Percentiles rank a stretch among this genome's conserved stretches.
Conservation (phyloP, 352 stramenopile genomes). For the Globisporangium okanoganense region DNA sequence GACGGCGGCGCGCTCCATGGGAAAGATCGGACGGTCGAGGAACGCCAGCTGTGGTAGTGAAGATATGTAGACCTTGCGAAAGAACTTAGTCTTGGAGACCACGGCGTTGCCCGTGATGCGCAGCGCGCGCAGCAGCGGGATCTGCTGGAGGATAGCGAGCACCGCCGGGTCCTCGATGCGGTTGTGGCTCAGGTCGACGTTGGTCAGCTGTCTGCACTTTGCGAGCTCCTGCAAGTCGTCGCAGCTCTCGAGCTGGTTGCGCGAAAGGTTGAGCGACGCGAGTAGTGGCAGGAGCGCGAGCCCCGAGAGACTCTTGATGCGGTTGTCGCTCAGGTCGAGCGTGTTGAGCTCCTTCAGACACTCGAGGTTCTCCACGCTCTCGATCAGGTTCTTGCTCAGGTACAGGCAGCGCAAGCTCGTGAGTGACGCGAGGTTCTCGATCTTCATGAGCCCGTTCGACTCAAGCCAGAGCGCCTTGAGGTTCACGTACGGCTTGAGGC, state of each 20-base stretch:
- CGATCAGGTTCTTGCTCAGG: constrained; percentile 92
- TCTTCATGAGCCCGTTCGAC: constrained; percentile 89
- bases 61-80: constrained; percentile 92
- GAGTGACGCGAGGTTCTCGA: constrained; percentile 79
- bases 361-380: constrained; percentile 52
- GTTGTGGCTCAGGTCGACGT: constrained; percentile 93
- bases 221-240: constrained; percentile 74
- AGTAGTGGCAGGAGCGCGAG: constrained; percentile 69
- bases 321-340: constrained; percentile 72
- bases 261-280: constrained; percentile 85
- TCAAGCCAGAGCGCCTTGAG: constrained; percentile 96
- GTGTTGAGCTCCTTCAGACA: constrained; percentile 3
- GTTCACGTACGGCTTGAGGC: constrained; percentile 91
- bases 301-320: constrained; percentile 75
- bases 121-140: constrained; percentile 76
- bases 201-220: constrained; percentile 70
- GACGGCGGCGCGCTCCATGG: constrained; percentile 81
- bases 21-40: constrained; percentile 94
- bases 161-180: constrained; percentile 75
- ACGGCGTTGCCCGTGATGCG: constrained; percentile 89
- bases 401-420: constrained; percentile 89
- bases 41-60: constrained; percentile 82
- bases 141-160: constrained; percentile 74
- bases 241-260: constrained; percentile 83
- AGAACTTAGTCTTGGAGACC: constrained; percentile 89